These are phyloP conservation scores for Colletotrichum liaoningense DNA, from an alignment of 2,329 filamentous ascomycete species.

Conservation along the genomic window DNA sequence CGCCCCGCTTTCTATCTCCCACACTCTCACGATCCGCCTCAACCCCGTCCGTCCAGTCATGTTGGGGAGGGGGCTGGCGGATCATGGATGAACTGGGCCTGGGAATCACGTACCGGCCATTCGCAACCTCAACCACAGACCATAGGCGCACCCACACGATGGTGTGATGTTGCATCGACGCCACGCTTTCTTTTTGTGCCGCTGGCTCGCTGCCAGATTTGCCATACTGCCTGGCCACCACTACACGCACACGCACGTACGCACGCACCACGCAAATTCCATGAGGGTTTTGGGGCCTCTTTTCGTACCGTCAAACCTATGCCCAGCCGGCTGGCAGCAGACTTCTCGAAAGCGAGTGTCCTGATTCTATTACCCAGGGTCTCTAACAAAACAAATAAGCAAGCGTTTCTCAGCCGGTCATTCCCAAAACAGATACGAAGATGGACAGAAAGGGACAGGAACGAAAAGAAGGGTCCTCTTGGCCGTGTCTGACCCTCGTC, in stretches of 20 bases:
- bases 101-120: not conserved
- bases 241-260: not conserved
- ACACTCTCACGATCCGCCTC: conserved; percentile 14
- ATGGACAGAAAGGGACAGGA: conserved; percentile 11
- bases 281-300: not conserved
- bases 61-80: not conserved
- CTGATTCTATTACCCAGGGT: conserved; percentile 7
- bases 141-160: conserved; percentile 9
- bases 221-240: not conserved
- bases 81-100: not conserved
- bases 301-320: conserved; percentile 16
- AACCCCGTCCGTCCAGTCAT: conserved; percentile 5
- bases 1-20: conserved; percentile 8
- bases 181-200: conserved; percentile 22
- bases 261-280: not conserved
- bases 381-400: conserved; percentile 15
- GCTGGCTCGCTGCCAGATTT: not conserved
- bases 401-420: conserved; percentile 2
- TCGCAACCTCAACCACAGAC: not conserved
- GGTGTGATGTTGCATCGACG: conserved; percentile 29
- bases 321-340: conserved; percentile 10
- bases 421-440: conserved; percentile 16
- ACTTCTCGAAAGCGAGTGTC: not conserved
- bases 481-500: conserved; percentile 2
- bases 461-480: conserved; percentile 28